Conservation (phyloP, 2,329 filamentous ascomycete genomes). For the Penicillium sp. region DNA sequence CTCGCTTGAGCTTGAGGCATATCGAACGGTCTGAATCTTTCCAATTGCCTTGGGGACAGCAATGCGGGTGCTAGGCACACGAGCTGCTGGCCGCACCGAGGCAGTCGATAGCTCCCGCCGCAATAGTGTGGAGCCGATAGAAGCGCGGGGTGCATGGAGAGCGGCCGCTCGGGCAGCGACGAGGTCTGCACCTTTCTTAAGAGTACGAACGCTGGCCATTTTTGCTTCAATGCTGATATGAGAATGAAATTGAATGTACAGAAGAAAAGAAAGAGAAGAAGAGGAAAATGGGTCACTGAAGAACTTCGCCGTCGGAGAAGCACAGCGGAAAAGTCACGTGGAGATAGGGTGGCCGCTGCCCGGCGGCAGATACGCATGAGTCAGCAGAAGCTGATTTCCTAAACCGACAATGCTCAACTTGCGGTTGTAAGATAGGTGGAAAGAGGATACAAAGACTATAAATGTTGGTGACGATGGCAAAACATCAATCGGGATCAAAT, state of each 20-base stretch:
- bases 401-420: background rate
- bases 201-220: slow-evolving; percentile 32
- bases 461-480: background rate
- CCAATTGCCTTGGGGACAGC: slow-evolving; percentile 12
- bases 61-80: slow-evolving; percentile 11
- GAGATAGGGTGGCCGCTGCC: slow-evolving; percentile 28
- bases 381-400: slow-evolving; percentile 17
- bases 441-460: background rate
- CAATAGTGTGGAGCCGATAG: slow-evolving; percentile 33
- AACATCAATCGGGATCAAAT: background rate
- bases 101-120: slow-evolving; percentile 30
- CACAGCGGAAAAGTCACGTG: slow-evolving; percentile 40
- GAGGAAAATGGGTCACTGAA: slow-evolving; percentile 14
- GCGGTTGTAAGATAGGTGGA: background rate
- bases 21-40: slow-evolving; percentile 24
- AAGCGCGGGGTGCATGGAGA: slow-evolving; percentile 26
- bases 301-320: slow-evolving; percentile 21
- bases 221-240: slow-evolving; percentile 16
- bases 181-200: slow-evolving; percentile 33
- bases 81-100: slow-evolving; percentile 26
- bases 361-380: slow-evolving; percentile 6
- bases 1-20: slow-evolving; percentile 33
- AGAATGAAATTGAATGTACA: slow-evolving; percentile 13
- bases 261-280: slow-evolving; percentile 12
- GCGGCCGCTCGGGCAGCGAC: slow-evolving; percentile 27